These are phyloP conservation scores for Diplodia scrobiculata DNA, from an alignment of 2,329 filamentous ascomycete genomes.

Conservation along the genomic window DNA sequence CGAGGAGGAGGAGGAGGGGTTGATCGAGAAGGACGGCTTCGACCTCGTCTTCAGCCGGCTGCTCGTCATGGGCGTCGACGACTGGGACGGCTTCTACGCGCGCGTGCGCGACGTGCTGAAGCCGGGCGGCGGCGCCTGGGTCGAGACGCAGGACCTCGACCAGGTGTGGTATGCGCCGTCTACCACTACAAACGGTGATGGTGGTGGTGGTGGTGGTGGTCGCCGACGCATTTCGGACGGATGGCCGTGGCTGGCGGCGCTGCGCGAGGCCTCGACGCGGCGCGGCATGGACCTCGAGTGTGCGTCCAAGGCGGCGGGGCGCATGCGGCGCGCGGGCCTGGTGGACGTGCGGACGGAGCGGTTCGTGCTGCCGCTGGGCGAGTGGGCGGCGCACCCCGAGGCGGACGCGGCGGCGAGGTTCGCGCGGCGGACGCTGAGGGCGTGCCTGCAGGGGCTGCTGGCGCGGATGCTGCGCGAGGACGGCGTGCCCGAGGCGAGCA, in stretches of 20 bases:
- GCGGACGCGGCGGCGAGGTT: neutral
- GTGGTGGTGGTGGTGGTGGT: too few relatives aligned
- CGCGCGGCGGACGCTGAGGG: neutral
- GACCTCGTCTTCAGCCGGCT: slow-evolving; percentile 59
- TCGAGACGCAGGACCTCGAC: slow-evolving; percentile 42
- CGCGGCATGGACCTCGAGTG: slow-evolving; percentile 7
- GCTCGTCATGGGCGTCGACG: slow-evolving; percentile 55
- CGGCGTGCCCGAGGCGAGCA: neutral
- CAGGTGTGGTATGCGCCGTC: slow-evolving; percentile 1
- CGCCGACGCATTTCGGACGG: neutral
- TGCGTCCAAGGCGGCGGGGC: neutral
- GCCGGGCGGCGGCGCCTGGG: slow-evolving; percentile 48
- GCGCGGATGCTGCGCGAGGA: neutral
- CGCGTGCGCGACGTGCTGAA: slow-evolving; percentile 37
- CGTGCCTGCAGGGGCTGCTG: neutral
- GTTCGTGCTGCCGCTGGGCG: slow-evolving; percentile 5
- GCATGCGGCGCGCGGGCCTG: neutral
- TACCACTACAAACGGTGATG: too few relatives aligned
- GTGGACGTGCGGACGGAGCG: slow-evolving; percentile 6
- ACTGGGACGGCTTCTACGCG: slow-evolving; percentile 45
- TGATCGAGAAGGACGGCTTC: slow-evolving; percentile 39
- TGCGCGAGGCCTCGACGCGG: neutral
- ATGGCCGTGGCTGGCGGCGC: neutral
- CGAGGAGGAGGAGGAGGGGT: too few relatives aligned
- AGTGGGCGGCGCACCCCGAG: slow-evolving; percentile 4